Evolutionary conservation across 1,284 basidiomycete genomes (phyloP), one percentile per base, ranked within the genome.

Genomic region (Ustilago vetiveriae): DNA sequence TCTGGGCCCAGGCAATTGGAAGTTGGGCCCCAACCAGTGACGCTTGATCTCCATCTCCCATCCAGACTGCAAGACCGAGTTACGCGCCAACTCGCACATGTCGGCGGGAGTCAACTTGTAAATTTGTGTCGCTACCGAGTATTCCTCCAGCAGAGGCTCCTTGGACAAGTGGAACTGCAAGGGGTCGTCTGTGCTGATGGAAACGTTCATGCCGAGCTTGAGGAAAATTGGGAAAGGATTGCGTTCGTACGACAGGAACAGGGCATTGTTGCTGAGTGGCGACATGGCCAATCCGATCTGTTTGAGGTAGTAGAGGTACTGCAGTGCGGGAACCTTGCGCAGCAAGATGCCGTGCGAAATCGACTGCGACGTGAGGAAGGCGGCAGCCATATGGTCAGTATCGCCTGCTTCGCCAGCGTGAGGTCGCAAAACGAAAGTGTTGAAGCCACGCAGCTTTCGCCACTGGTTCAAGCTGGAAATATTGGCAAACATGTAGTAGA

Each of bases 1-100:
- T 35, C 59, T 54, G 7, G 80, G 78, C 10, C 81, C 80, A 6
- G 76, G 65, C 23, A 92, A 84, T 82, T 92, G 95, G 90, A 92
- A 98, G 64, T 90, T 85, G 14, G 68, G 52, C 2, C 95, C 81
- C 19, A 78, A 63, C 82, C 96, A 98, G 83, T 97, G 96, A 14
- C 93, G 89, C 84, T 98, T 98, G 78, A 98, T 84, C 82, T 96
- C 91, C 93, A 98, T 98, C 84, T 99, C 96, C 83, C 98, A 99
- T 1, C 96, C 96, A 70, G 91, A 94, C 82, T 98, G 96, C 49
- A 93, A 85, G 30, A 98, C 95, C 2, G 92, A 94, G 84, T 98
- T 98, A 41, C 95, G 88, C 17, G 96, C 95, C 23, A 98, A 87
- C 84, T 99, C 95, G 41, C 86, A 87, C 86, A 87, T 87, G 72